A percentile compares a stretch with the other conserved stretches of the same genome.
These are phyloP conservation scores for Spathaspora jeffriesii DNA, from an alignment of 1,139 yeast genomes.

Conservation along the genomic window DNA sequence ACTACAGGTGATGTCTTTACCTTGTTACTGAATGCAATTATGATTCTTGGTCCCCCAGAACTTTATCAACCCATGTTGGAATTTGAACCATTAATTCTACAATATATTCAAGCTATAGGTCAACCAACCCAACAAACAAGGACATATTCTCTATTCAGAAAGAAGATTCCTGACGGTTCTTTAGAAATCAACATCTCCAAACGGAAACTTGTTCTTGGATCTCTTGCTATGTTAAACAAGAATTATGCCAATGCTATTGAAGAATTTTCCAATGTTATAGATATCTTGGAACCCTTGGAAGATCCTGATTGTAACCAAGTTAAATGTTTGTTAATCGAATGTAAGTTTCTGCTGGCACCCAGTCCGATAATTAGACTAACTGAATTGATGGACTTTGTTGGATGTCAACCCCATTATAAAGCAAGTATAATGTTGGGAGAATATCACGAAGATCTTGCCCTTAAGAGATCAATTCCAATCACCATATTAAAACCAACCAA, in stretches of 20 bases:
- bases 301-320: background rate
- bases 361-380: background rate
- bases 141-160: background rate
- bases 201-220: conserved; percentile 10
- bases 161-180: background rate
- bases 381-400: background rate
- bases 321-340: background rate
- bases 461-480: background rate
- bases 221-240: conserved; percentile 12
- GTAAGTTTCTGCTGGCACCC: background rate
- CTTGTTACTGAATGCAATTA: conserved; percentile 11
- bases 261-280: conserved; percentile 3
- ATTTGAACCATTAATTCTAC: conserved; percentile 11
- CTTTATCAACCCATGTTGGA: conserved; percentile 10
- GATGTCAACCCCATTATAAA: background rate
- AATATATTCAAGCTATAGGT: conserved; percentile 7
- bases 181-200: background rate
- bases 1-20: conserved; percentile 5
- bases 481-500: background rate
- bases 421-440: background rate
- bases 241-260: conserved; percentile 10
- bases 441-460: background rate
- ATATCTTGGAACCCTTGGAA: background rate
- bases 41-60: conserved; percentile 11
- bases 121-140: conserved; percentile 1